Evolutionary conservation across 2,329 filamentous ascomycete genomes (phyloP).

Genomic region (Cercospora citrullina): DNA sequence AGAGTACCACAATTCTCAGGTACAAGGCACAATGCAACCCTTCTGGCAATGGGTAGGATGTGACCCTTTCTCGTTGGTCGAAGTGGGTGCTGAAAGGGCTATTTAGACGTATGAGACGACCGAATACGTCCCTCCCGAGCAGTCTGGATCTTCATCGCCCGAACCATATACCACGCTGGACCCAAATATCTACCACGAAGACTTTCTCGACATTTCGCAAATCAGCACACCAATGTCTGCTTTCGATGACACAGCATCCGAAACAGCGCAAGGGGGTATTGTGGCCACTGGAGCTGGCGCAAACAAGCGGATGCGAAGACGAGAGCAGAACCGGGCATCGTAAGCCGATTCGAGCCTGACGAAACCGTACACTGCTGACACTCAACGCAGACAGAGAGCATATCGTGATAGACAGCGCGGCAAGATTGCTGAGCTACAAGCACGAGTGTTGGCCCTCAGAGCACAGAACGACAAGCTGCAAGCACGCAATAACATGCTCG

Average conservation of each 20-base stretch:
- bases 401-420: constrained; percentile 18
- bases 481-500: constrained; percentile 15
- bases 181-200: constrained; percentile 4
- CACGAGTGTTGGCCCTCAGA: constrained; percentile 10
- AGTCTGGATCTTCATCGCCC: background rate
- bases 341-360: background rate
- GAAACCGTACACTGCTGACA: background rate
- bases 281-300: background rate
- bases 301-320: background rate
- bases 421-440: constrained; percentile 16
- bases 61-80: background rate
- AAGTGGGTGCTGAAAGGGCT: background rate
- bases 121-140: background rate
- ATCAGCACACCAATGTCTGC: constrained; percentile 6
- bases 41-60: background rate
- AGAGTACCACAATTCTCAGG: background rate
- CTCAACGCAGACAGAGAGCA: constrained; percentile 4
- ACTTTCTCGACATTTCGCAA: constrained; percentile 12
- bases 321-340: background rate
- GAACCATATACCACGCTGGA: background rate
- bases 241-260: constrained; percentile 1
- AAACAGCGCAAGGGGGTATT: background rate
- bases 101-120: background rate
- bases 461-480: constrained; percentile 14
- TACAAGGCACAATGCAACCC: background rate